Conservation (phyloP, 306 rosid species). For the Quercus mongolica region DNA sequence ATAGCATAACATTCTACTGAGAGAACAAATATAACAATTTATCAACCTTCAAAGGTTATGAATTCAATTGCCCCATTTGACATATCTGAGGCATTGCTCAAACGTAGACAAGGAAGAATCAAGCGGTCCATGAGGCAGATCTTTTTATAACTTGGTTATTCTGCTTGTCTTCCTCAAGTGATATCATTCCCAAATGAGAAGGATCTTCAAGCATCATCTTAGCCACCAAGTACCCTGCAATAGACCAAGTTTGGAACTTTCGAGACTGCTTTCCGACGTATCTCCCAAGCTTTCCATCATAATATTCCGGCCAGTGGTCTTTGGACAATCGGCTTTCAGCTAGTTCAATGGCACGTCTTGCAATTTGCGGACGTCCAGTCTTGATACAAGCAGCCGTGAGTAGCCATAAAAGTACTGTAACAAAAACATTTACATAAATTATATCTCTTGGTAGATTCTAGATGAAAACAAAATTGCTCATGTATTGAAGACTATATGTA, state of each 20-base stretch:
- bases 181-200: slow-evolving; percentile 36
- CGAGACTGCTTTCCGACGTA: slow-evolving; percentile 33
- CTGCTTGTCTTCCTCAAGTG: slow-evolving; percentile 29
- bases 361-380: slow-evolving; percentile 32
- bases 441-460: neutral
- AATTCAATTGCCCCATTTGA: neutral
- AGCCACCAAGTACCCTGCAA: slow-evolving; percentile 38
- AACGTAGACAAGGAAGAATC: neutral
- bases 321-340: slow-evolving; percentile 30
- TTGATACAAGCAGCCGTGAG: slow-evolving; percentile 35
- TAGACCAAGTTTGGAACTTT: slow-evolving; percentile 33
- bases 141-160: slow-evolving; percentile 22
- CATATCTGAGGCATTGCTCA: neutral
- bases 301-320: slow-evolving; percentile 41
- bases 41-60: neutral
- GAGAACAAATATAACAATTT: neutral
- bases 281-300: slow-evolving; percentile 34
- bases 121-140: slow-evolving; percentile 35
- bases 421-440: neutral
- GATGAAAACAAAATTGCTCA: neutral
- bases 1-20: neutral
- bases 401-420: slow-evolving; percentile 35
- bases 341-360: slow-evolving; percentile 30
- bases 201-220: slow-evolving; percentile 45
- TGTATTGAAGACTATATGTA: neutral